Evolutionary conservation across 768 basidiomycete genomes (phyloP).

Genomic region (Leccinum fibrillosum): DNA sequence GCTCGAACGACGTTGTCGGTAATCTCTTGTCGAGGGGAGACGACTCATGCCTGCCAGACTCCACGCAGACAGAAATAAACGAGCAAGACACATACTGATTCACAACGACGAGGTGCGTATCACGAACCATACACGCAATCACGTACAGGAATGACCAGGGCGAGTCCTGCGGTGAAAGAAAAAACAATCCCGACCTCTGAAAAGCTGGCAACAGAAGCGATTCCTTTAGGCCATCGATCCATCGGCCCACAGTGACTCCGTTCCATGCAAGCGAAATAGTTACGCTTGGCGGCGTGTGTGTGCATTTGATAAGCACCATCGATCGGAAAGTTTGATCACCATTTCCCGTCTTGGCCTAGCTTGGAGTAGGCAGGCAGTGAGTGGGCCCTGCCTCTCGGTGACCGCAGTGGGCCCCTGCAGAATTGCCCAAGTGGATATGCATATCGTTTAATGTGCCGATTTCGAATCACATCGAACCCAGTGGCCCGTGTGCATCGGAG

Average conservation of each 20-base stretch:
- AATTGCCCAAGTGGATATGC: slow-evolving; percentile 27
- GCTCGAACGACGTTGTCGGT: too few species aligned
- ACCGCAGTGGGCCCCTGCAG: slow-evolving; percentile 1
- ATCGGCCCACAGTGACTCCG: background rate
- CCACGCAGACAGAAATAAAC: too few species aligned
- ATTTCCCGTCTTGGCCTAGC: slow-evolving; percentile 18
- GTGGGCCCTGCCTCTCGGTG: slow-evolving; percentile 7
- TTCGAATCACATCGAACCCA: slow-evolving; percentile 22
- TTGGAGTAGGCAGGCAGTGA: slow-evolving; percentile 4
- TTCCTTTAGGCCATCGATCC: slow-evolving; percentile 8
- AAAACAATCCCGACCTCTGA: slow-evolving; percentile 14
- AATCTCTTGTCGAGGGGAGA: too few species aligned
- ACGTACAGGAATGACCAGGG: background rate
- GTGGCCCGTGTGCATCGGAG: slow-evolving; percentile 38
- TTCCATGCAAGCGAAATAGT: slow-evolving; percentile 22
- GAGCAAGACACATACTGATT: background rate
- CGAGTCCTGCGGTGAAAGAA: background rate
- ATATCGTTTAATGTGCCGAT: background rate
- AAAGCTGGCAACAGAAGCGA: slow-evolving; percentile 12
- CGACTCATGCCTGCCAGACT: too few species aligned
- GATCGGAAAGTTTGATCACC: slow-evolving; percentile 13
- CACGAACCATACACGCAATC: background rate
- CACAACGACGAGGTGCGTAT: background rate
- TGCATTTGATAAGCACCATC: slow-evolving; percentile 3
- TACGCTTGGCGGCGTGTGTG: slow-evolving; percentile 13